A percentile compares a stretch with the other conserved stretches of the same genome.
These are phyloP conservation scores for Epichloe bromicola DNA, from an alignment of 2,329 filamentous ascomycete genomes.

Conservation along the genomic window DNA sequence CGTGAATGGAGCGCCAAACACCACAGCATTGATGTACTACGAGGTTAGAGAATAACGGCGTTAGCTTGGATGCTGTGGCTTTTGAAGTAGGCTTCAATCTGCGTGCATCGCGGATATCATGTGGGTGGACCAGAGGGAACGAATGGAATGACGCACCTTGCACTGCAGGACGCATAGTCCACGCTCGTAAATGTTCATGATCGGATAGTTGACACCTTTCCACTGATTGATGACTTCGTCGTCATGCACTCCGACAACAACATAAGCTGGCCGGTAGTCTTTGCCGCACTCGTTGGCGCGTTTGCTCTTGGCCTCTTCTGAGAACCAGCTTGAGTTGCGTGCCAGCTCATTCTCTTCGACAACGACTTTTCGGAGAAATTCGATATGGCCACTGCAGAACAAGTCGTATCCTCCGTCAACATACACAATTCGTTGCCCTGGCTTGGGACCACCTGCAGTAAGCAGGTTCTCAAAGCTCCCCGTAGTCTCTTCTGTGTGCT, in stretches of 20 bases:
- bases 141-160: constrained; percentile 43
- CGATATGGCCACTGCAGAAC: constrained; percentile 93
- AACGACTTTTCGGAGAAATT: constrained; percentile 72
- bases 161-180: constrained; percentile 93
- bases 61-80: not conserved
- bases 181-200: constrained; percentile 98
- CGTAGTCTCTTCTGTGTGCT: constrained; percentile 38
- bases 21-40: constrained; percentile 73
- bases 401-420: constrained; percentile 95
- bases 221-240: constrained; percentile 90
- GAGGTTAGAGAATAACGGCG: not conserved
- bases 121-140: not conserved
- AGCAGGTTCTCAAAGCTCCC: constrained; percentile 58
- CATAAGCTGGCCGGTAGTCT: constrained; percentile 71
- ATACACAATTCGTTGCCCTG: constrained; percentile 79
- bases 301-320: constrained; percentile 47
- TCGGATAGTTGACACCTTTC: constrained; percentile 97
- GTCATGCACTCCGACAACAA: constrained; percentile 90
- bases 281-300: constrained; percentile 44
- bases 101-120: not conserved
- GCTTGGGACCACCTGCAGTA: constrained; percentile 54
- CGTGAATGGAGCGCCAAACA: constrained; percentile 84
- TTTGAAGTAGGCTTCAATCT: not conserved
- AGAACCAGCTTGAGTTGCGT: constrained; percentile 59
- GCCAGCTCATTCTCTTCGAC: constrained; percentile 60